phyloP scores from a whole-genome alignment of 1,284 basidiomycete species.

The Ganoderma sinense region DNA sequence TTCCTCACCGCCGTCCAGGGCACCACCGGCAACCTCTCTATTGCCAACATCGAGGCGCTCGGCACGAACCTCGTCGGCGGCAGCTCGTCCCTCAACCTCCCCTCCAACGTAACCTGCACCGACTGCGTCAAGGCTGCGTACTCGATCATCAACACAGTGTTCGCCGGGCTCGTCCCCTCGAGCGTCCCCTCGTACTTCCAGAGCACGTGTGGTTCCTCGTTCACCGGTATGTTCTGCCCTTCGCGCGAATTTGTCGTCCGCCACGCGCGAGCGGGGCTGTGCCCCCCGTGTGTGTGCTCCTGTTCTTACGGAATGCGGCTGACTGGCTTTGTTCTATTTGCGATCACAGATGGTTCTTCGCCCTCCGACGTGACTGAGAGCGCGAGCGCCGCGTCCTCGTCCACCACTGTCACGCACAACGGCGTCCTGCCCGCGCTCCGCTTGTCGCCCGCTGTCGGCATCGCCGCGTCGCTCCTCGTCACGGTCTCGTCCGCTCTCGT shows the following conservation, averaged over 20 bases:
- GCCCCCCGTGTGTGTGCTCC: background rate
- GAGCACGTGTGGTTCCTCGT: constrained; percentile 56
- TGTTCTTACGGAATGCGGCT: background rate
- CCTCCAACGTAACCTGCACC: constrained; percentile 58
- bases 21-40: constrained; percentile 46
- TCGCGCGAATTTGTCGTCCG: constrained; percentile 3
- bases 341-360: constrained; percentile 9
- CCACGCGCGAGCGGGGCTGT: background rate
- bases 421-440: constrained; percentile 37
- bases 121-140: constrained; percentile 62
- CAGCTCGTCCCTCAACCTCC: constrained; percentile 39
- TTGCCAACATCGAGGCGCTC: constrained; percentile 37
- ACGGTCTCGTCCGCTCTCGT: constrained; percentile 43
- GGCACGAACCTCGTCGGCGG: constrained; percentile 29
- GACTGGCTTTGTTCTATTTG: background rate
- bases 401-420: constrained; percentile 33
- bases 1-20: constrained; percentile 55
- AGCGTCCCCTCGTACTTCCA: constrained; percentile 44
- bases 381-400: background rate
- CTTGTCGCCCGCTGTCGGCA: constrained; percentile 26
- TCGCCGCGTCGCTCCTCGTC: constrained; percentile 39
- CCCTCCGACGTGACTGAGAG: constrained; percentile 7
- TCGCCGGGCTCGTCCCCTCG: constrained; percentile 44
- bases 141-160: constrained; percentile 50
- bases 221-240: constrained; percentile 50